Conservation (phyloP, 1,284 basidiomycete genomes). For the Meira nashicola region DNA sequence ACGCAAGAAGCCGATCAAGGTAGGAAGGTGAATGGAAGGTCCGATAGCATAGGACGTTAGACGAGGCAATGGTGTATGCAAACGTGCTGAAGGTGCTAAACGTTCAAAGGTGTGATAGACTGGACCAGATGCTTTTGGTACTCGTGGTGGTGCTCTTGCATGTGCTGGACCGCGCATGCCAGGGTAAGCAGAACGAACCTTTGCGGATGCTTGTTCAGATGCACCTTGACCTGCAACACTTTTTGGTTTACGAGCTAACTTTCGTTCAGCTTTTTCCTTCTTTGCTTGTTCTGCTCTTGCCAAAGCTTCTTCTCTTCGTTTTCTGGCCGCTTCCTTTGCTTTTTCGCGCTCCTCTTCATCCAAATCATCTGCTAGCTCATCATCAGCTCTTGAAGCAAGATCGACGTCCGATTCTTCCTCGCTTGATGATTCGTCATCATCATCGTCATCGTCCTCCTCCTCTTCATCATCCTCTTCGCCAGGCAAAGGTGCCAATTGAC, state of each 20-base stretch:
- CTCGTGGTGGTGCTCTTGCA: conserved; percentile 17
- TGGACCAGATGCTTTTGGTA: conserved; percentile 27
- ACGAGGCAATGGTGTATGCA: conserved; percentile 42
- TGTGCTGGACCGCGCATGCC: conserved; percentile 2
- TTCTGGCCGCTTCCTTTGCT: conserved; percentile 3
- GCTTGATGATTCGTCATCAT: conserved; percentile 36
- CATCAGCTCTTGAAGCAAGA: conserved; percentile 11
- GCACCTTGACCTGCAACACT: not conserved
- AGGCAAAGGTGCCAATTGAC: conserved; percentile 75
- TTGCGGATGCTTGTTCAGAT: no score
- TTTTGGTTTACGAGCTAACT: conserved; percentile 4
- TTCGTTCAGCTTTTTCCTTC: not conserved
- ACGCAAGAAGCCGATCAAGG: conserved; percentile 65
- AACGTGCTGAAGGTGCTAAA: conserved; percentile 39
- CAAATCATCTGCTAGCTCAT: not conserved
- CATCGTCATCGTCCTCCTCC: conserved; percentile 45
- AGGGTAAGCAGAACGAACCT: not conserved
- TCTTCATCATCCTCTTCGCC: conserved; percentile 55
- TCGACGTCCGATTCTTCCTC: conserved; percentile 46
- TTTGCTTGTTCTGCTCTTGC: conserved; percentile 2
- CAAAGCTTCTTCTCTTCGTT: conserved; percentile 2
- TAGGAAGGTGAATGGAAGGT: conserved; percentile 58
- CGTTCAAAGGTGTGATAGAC: conserved; percentile 51
- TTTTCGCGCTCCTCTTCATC: not conserved
- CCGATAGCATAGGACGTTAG: conserved; percentile 71